Evolutionary conservation across 768 basidiomycete species (phyloP).

Genomic region (Chiua virens): DNA sequence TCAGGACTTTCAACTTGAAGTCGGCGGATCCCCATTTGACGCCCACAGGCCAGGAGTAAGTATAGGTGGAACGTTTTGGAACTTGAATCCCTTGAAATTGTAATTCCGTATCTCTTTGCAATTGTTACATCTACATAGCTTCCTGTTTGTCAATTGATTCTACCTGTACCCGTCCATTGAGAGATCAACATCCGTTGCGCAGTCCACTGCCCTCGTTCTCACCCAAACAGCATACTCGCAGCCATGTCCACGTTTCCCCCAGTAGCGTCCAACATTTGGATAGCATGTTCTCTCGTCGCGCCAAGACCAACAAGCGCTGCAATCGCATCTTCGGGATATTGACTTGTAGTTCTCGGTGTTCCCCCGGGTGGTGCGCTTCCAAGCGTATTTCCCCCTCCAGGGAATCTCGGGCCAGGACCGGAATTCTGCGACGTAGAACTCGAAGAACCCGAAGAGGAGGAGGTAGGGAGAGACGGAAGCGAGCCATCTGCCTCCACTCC

Average conservation of each 20-base stretch:
- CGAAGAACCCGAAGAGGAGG: constrained; percentile 20
- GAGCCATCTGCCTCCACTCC: constrained; percentile 28
- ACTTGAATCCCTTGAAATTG: too few relatives aligned
- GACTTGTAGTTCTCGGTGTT: constrained; percentile 48
- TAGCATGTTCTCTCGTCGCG: constrained; percentile 72
- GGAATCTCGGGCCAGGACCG: constrained; percentile 51
- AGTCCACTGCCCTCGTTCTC: not conserved
- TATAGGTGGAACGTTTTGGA: too few relatives aligned
- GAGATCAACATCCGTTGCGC: not conserved
- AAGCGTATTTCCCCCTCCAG: constrained; percentile 67
- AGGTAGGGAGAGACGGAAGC: constrained; percentile 15
- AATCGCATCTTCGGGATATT: constrained; percentile 59
- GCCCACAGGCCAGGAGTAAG: too few relatives aligned
- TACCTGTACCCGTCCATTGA: not conserved
- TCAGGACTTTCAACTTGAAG: too few relatives aligned
- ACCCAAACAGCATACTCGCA: constrained; percentile 79
- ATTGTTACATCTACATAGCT: too few relatives aligned
- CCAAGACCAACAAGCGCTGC: constrained; percentile 74
- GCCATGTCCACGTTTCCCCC: constrained; percentile 88
- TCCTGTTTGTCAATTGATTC: too few relatives aligned
- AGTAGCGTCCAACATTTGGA: constrained; percentile 72
- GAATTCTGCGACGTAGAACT: constrained; percentile 36
- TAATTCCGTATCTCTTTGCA: too few relatives aligned
- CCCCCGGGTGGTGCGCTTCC: constrained; percentile 41
- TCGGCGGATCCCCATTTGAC: too few relatives aligned